Evolutionary conservation across 768 basidiomycete species (phyloP), one percentile per base, ranked within the genome.

Genomic region (Xerocomus brunneocitrinus): DNA sequence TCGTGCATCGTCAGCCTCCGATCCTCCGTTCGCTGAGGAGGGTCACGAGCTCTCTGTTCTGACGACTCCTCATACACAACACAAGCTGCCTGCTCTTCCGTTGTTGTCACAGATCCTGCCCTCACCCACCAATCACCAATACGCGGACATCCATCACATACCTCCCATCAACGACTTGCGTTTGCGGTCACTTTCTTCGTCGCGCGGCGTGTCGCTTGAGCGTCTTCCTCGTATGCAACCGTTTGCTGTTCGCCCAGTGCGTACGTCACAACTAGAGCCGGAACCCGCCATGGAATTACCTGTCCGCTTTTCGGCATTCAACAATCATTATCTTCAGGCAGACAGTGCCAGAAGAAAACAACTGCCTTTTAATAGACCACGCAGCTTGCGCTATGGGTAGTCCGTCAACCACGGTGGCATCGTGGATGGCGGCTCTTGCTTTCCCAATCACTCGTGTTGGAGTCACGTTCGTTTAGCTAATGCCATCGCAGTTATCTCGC

Each of bases 211-310:
- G n/a, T 50, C 52, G n/a, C 19, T 36, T 5, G 49, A 51, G 24
- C 56, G 13, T 5, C 39, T 6, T 4, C 39, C 31, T 8, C 64
- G 55, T 42, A 35, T n/a, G 9, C 60, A 54, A 8, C 61, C 69
- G 19, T 61, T 64, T 36, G 45, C 50, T 31, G 49, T 46, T 31
- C 50, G 48, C 45, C 67, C 65, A 5, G 62, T 71, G 41, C 68
- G 68, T 36, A 71, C 64, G 4, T 64, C 61, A 1, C 68, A 69
- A 32, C 54, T 71, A 6, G 70, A 66, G 40, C 68, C 68, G 14
- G 60, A 71, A 46, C 70, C 70, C 36, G 59, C 56, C 3, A 71
- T 69, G 69, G 68, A 69, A 36, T 38, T 69, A 1, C 62, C 65
- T 30, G 53, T 48, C 5, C 62, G 63, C 25, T 53, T 39, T 40